Evolutionary conservation across 2,329 filamentous ascomycete genomes (phyloP), one percentile per base, ranked within the genome.

Genomic region (Trichoderma gracile): DNA sequence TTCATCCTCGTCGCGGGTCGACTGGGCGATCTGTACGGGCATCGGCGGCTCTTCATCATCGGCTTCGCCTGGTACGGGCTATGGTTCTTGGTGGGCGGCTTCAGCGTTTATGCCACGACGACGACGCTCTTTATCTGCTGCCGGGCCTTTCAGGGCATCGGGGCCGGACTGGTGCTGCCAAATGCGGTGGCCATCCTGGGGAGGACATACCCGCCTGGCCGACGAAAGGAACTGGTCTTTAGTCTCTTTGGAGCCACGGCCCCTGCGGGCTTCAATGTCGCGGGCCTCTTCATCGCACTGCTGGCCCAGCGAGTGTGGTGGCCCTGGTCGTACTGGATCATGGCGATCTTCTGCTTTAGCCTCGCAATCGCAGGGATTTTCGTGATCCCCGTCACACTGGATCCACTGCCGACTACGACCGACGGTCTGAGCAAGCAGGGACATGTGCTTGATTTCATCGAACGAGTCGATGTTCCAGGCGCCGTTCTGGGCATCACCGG

Each of bases 171-270:
- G 50, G 69, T 80, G 52, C 71, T 88, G n/a, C 84, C 85, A 0
- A 88, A 87, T 68, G 81, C 76, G 2, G 73, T 88, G 30, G 85
- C 84, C 2, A 77, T 88, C 17, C 71, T 88, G 3, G 84, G 85
- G 5, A 74, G 76, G 0, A 78, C 79, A 1, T 87, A 87, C 69
- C 72, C 75, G 2, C 71, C 72, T 0, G 75, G 76, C 0, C 65
- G 65, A 12, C 72, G 73, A 8, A 75, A 78, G 63, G 70, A 73
- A 21, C 71, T 77, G 69, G 71, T 74, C 2, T 75, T 78, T 47
- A 70, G 72, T 42, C 50, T 76, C 15, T 77, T 78, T 65, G 75
- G 74, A 19, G 76, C 73, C 21, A 71, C 67, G 17, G 76, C 75
- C 1, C 70, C 76, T 25, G 58, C 69, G 3, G 77, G 77, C 3